Evolutionary conservation across 176 grass and related monocot genomes (phyloP).

Genomic region (Chloris gayana): DNA sequence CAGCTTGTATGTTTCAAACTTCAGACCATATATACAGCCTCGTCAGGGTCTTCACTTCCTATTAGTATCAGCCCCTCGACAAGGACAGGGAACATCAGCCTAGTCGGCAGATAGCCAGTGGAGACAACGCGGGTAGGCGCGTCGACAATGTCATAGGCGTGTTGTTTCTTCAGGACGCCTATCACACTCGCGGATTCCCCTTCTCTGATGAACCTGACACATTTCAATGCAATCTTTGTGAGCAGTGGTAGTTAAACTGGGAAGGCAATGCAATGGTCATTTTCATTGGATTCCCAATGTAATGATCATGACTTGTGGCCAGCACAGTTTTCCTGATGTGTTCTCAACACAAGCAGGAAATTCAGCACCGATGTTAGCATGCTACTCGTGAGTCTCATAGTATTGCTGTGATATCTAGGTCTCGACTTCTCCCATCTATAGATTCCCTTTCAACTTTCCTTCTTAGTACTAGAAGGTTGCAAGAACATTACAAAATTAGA

Average conservation of each 20-base stretch:
- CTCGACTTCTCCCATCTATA: background rate
- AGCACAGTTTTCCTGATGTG: background rate
- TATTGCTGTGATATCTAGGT: background rate
- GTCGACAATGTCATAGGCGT: conserved; percentile 67
- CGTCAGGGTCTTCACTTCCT: conserved; percentile 54
- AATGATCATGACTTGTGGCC: background rate
- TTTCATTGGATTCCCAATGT: background rate
- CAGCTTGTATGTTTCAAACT: conserved; percentile 37
- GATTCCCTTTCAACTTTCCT: background rate
- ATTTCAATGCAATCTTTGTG: background rate
- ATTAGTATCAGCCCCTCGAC: conserved; percentile 79
- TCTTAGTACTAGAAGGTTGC: background rate
- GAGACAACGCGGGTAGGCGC: conserved; percentile 40
- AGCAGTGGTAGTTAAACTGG: background rate
- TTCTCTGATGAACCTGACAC: conserved; percentile 75
- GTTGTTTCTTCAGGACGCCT: conserved; percentile 70
- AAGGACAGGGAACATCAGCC: conserved; percentile 75
- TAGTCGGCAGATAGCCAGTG: conserved; percentile 62
- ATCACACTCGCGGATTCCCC: conserved; percentile 80
- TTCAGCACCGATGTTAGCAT: background rate
- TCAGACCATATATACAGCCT: conserved; percentile 68
- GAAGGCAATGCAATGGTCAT: background rate
- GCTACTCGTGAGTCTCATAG: background rate
- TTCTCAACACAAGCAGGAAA: background rate
- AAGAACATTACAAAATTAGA: background rate